A percentile compares a stretch with the other conserved stretches of the same genome.
Evolutionary conservation across 2,329 filamentous ascomycete species (phyloP).

Genomic region (Pseudocercospora musae): DNA sequence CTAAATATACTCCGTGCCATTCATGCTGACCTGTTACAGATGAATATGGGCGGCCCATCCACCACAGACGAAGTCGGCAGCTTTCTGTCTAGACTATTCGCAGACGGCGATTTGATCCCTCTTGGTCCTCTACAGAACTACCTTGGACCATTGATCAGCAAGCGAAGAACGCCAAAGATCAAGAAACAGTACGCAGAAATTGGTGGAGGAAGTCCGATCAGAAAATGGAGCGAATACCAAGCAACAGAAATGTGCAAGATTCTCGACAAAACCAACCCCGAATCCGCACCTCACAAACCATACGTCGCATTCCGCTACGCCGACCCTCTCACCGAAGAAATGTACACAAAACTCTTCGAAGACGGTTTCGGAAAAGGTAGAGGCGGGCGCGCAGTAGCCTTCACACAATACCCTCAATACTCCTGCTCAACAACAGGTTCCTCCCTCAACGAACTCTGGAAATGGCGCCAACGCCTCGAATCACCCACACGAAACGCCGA

Average conservation of each 20-base stretch:
- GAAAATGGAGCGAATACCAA: conserved; percentile 97
- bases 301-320: conserved; percentile 98
- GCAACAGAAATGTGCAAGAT: conserved; percentile 96
- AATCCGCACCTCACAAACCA: conserved; percentile 93
- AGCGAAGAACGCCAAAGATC: conserved; percentile 89
- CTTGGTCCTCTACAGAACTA: conserved; percentile 88
- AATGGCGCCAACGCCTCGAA: conserved; percentile 86
- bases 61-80: conserved; percentile 82
- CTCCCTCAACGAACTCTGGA: conserved; percentile 96
- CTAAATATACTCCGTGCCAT: not conserved
- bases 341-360: conserved; percentile 75
- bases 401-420: conserved; percentile 98
- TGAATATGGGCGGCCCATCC: conserved; percentile 97
- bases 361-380: conserved; percentile 89
- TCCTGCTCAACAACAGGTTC: conserved; percentile 96
- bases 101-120: conserved; percentile 93
- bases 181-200: conserved; percentile 93
- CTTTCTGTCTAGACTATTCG: conserved; percentile 89
- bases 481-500: conserved; percentile 29
- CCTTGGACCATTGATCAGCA: conserved; percentile 81
- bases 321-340: conserved; percentile 87
- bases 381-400: conserved; percentile 91
- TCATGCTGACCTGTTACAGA: conserved; percentile 26
- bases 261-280: conserved; percentile 82
- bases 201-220: conserved; percentile 94